These are phyloP conservation scores for Poa annua DNA, from an alignment of 176 grass and related monocot species.

Conservation along the genomic window DNA sequence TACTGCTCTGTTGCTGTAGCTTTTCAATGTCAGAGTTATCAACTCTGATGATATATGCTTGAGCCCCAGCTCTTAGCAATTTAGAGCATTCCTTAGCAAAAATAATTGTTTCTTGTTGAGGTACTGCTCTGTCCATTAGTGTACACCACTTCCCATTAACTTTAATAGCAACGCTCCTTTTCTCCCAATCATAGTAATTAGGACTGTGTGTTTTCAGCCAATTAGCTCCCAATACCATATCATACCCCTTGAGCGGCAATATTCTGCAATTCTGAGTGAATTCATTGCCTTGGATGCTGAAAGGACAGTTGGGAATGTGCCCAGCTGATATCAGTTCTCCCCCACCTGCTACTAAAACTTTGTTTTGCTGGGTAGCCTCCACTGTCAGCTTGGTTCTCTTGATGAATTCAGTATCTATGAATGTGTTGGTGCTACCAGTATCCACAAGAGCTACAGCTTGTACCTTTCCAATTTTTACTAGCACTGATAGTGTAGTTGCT, in stretches of 20 bases:
- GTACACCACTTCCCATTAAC: neutral
- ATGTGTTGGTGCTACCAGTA: no score
- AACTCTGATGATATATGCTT: no score
- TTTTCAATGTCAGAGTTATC: no score
- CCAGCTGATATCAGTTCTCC: neutral
- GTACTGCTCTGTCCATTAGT: no score
- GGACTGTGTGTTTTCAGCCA: neutral
- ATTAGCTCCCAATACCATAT: neutral
- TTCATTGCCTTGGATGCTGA: neutral
- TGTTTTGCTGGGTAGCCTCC: neutral
- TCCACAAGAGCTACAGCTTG: no score
- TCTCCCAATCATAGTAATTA: neutral
- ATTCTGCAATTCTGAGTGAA: neutral
- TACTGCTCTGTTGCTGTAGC: no score
- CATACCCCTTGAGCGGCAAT: neutral
- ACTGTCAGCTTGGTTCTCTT: no score
- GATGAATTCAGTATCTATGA: no score
- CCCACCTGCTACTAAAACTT: neutral
- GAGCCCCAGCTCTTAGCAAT: neutral
- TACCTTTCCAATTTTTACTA: no score
- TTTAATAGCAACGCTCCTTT: neutral
- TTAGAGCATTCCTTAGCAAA: no score
- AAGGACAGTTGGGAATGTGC: neutral
- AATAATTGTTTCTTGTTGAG: no score
- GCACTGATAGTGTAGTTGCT: no score